Evolutionary conservation across 2,329 filamentous ascomycete species (phyloP), one percentile per base, ranked within the genome.

Genomic region (Diaporthe nobilis): DNA sequence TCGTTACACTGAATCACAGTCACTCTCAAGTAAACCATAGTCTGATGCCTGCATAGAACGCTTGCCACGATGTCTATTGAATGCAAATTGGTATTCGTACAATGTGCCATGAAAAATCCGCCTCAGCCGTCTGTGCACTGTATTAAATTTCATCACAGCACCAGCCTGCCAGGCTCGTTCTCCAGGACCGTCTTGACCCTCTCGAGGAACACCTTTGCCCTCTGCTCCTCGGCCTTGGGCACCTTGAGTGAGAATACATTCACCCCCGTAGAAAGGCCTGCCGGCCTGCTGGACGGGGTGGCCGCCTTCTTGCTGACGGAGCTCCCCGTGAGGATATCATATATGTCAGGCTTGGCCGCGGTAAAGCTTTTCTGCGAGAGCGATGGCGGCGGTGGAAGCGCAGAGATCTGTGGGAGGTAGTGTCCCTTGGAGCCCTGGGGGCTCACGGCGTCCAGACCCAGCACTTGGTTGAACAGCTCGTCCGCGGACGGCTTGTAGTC

Each of bases 391-490:
- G 88, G 82, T 53, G 90, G 86, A 22, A 95, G 82, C 39, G 89
- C 89, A 12, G 87, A 86, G 79, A 98, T 91, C 81, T 95, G 92
- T 2, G 96, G 95, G 13, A 90, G 83, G 90, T 98, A 89, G 86
- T 88, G 78, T 87, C 95, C 86, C 83, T 91, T 83, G 82, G 90
- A 88, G 63, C 85, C 87, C 75, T 90, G 87, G 79, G 63, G 55
- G 10, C 73, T 82, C 39, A 84, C 80, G 78, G 84, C 86, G 82
- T 90, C 86, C 28, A 95, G 86, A 13, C 96, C 96, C 10, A 99
- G 90, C 20, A 98, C 89, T 80, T 96, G 92, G 82, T 98, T 92
- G 86, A 98, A 98, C 17, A 99, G 91, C 83, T 98, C 95, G 81
- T 95, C 91, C 49, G 93, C 87, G 0, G 94, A 92, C 20, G 93